Percentiles rank a stretch among this genome's conserved stretches.
These are phyloP conservation scores for Gaultheria prostrata DNA, from an alignment of 148 eudicot species.

Conservation along the genomic window DNA sequence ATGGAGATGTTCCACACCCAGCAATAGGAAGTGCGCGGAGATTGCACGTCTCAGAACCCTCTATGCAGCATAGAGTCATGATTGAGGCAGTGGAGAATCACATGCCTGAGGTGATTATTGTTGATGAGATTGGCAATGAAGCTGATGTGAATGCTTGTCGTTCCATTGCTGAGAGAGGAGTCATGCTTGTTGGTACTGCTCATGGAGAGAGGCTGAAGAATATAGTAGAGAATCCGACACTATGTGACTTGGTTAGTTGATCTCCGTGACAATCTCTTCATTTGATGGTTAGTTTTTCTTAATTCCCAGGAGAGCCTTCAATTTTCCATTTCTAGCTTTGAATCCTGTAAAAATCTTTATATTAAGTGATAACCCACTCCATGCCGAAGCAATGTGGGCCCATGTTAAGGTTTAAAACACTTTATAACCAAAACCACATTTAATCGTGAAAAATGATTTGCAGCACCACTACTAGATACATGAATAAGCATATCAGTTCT, in stretches of 20 bases:
- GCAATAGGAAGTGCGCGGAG: slow-evolving; percentile 45
- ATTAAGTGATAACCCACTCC: not conserved
- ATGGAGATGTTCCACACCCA: slow-evolving; percentile 54
- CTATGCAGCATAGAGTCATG: slow-evolving; percentile 46
- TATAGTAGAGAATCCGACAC: slow-evolving; percentile 42
- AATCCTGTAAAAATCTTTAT: not conserved
- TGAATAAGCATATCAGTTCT: not conserved
- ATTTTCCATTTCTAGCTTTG: not conserved
- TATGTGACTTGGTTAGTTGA: slow-evolving; percentile 38
- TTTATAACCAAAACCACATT: not conserved
- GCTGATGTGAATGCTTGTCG: slow-evolving; percentile 53
- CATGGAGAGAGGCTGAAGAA: slow-evolving; percentile 48
- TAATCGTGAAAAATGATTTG: slow-evolving; percentile 3
- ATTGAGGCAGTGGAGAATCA: slow-evolving; percentile 60
- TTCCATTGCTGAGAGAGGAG: slow-evolving; percentile 57
- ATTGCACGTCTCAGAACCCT: slow-evolving; percentile 44
- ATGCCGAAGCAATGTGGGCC: not conserved
- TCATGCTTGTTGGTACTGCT: slow-evolving; percentile 58
- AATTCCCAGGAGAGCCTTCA: not conserved
- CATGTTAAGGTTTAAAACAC: not conserved
- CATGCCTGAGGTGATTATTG: slow-evolving; percentile 59
- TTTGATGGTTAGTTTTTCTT: not conserved
- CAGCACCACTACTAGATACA: not conserved
- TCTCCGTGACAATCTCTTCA: not conserved
- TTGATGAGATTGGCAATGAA: slow-evolving; percentile 50